phyloP scores from a whole-genome alignment of 345 rosid genomes.

The Ceriops zippeliana region DNA sequence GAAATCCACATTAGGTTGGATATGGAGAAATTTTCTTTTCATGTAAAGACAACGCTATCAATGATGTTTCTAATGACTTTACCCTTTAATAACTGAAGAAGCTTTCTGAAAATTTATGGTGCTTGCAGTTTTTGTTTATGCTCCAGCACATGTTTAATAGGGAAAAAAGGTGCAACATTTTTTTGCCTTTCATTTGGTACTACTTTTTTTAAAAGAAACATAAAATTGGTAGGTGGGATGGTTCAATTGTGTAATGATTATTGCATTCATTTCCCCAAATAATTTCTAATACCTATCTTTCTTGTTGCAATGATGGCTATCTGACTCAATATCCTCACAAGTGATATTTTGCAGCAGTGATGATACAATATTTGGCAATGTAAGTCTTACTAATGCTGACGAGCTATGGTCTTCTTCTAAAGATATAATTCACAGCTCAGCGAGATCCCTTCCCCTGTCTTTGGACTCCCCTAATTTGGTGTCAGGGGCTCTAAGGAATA shows the following conservation, averaged over 20 bases:
- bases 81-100: too few species aligned
- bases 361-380: constrained; percentile 75
- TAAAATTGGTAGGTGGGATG: not conserved
- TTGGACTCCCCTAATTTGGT: constrained; percentile 48
- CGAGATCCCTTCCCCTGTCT: constrained; percentile 43
- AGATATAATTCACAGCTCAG: constrained; percentile 50
- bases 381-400: constrained; percentile 55
- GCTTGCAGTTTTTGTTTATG: not conserved
- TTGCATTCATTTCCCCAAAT: not conserved
- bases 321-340: constrained; percentile 88
- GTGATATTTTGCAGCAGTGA: constrained; percentile 93
- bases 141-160: not conserved
- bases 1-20: too few species aligned
- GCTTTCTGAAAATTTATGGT: too few species aligned
- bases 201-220: not conserved
- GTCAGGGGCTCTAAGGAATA: constrained; percentile 34
- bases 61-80: too few species aligned
- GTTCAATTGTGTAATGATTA: constrained; percentile 3
- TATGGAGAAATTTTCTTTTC: not conserved
- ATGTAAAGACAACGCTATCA: not conserved
- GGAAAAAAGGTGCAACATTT: constrained; percentile 7
- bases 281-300: not conserved
- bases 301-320: constrained; percentile 26
- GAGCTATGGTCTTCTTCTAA: constrained; percentile 77
- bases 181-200: not conserved